A percentile compares a stretch with the other conserved stretches of the same genome.
Conservation (phyloP, 805 yeast genomes). For the Yamadazyma insecticola region DNA sequence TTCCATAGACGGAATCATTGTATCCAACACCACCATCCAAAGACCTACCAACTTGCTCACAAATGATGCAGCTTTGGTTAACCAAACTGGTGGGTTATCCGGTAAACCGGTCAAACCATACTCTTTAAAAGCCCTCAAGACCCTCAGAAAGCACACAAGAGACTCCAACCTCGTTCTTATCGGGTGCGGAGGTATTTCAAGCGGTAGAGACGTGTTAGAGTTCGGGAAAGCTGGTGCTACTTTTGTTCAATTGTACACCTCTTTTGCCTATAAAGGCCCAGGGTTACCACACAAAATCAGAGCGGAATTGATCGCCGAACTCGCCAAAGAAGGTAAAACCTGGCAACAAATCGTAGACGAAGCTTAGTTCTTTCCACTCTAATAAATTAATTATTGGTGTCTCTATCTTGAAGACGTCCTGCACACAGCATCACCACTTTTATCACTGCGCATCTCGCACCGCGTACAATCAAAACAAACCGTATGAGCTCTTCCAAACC, state of each 20-base stretch:
- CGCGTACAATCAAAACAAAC: no score
- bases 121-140: constrained; percentile 64
- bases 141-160: constrained; percentile 72
- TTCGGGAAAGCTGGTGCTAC: constrained; percentile 92
- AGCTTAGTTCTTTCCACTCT: no score
- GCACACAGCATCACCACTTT: no score
- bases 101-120: constrained; percentile 88
- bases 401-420: no score
- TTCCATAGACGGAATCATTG: constrained; percentile 84
- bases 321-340: constrained; percentile 69
- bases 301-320: constrained; percentile 40
- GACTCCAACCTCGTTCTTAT: constrained; percentile 68
- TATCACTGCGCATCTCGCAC: no score
- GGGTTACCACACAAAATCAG: constrained; percentile 55
- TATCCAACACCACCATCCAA: constrained; percentile 87
- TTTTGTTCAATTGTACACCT: constrained; percentile 82
- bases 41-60: constrained; percentile 67
- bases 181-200: constrained; percentile 94
- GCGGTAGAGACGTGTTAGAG: constrained; percentile 84
- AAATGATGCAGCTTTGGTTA: constrained; percentile 34
- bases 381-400: no score
- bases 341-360: constrained; percentile 85
- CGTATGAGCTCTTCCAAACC: constrained; percentile 3
- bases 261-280: constrained; percentile 91
- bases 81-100: constrained; percentile 82